Base-by-base conservation (phyloP, 1,284 basidiomycete genomes). In the Irpex lacteus region DNA sequence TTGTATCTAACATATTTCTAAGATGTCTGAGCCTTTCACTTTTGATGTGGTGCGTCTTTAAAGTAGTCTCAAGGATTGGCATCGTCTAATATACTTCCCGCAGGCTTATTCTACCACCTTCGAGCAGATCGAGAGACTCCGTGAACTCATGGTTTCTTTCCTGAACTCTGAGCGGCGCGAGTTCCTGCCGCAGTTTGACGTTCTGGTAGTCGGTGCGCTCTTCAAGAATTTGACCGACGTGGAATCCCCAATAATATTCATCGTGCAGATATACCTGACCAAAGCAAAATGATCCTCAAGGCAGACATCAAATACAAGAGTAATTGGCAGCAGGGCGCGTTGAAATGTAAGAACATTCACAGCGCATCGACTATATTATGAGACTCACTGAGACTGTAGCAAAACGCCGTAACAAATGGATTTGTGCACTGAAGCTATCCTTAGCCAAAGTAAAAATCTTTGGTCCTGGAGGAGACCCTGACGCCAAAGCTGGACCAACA, bases 291-390 rank as follows among this genome's bases (percentile, higher is more conserved):
- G 82, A 82, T 84, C 0, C 81, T 97, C 18, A 86, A 85, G 66
- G 90, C 91, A 32, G 90, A 92, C 72, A 97, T 97, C 77, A 91
- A 90, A 75, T 96, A 95, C 82, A 96, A 95, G 80, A 90, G 89
- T 69, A 97, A 96, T 74, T 91, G 88, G 81, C 94, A 95, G 75
- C 91, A 94, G 71, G 88, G 86, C 21, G 86, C 88, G 0, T 78
- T 96, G 50, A 95, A 88, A 81, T 82, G 88, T 89, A 71, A 53
- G 71, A 63, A 54, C 18, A 34, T 34, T 36, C 7, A 3, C 2
- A 11, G 0, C 11, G 7, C 7, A 2, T 37, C 26, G 60, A 26
- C 26, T 2, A 26, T 60, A 11, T 37, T 57, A 63, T 26, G 47
- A 13, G 40, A 60, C 50, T 36, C 8, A 54, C 34, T 64, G 21